These are phyloP conservation scores for Rhytidiadelphus loreus DNA, from an alignment of 225 moss, liverwort and hornwort genomes.

Conservation along the genomic window DNA sequence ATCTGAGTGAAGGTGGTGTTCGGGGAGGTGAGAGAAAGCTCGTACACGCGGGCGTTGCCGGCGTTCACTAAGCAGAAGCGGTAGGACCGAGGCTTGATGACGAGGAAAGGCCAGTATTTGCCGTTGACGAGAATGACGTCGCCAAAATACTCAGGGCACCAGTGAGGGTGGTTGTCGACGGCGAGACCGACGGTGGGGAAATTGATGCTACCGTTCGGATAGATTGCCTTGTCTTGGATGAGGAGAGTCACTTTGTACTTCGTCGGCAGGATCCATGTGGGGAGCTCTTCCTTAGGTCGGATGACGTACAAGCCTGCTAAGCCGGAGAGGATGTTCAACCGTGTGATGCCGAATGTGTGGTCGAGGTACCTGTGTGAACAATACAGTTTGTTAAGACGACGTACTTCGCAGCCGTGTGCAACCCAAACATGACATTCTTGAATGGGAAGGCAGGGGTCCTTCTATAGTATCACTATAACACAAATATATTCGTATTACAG, in stretches of 20 bases:
- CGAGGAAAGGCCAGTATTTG: constrained; percentile 56
- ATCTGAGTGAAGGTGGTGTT: constrained; percentile 18
- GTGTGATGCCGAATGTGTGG: constrained; percentile 51
- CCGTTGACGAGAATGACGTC: constrained; percentile 60
- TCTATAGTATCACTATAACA: background rate
- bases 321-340: constrained; percentile 50
- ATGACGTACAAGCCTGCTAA: constrained; percentile 35
- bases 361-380: constrained; percentile 36
- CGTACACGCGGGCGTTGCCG: constrained; percentile 54
- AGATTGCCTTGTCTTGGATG: constrained; percentile 19
- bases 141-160: constrained; percentile 81
- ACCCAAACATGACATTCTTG: background rate
- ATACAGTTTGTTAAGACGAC: background rate
- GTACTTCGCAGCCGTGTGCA: background rate
- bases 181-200: constrained; percentile 48
- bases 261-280: constrained; percentile 1
- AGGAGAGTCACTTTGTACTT: constrained; percentile 12
- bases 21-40: constrained; percentile 10
- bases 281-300: constrained; percentile 1
- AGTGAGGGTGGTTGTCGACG: constrained; percentile 26
- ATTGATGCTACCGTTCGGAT: constrained; percentile 34
- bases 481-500: too few species aligned
- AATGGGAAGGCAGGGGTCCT: background rate
- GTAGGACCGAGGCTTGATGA: constrained; percentile 42
- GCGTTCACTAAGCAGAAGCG: constrained; percentile 41